Evolutionary conservation across 192 early-diverging fungal genomes (phyloP), one percentile per base, ranked within the genome.

Genomic region (Phycomyces nitens): DNA sequence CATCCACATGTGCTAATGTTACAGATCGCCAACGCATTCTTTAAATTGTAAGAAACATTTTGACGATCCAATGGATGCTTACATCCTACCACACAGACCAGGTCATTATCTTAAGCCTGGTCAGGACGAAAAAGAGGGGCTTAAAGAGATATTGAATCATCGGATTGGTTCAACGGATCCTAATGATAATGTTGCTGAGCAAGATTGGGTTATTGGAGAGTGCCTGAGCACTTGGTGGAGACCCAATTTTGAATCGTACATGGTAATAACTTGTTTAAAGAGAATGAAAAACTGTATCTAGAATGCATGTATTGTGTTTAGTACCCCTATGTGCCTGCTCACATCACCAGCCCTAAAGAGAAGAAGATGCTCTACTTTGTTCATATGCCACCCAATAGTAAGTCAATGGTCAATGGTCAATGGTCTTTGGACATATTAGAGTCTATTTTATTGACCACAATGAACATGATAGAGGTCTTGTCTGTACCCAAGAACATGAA

Each of bases 1-100:
- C 88, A 90, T 73, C 90, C 90, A 12, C 89, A 92, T 60, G 87
- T 92, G 9, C 73, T 92, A 12, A 82, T 92, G 83, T 65, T 92
- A 39, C 86, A 90, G 65, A 87, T 88, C 58, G 86, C 82, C 26
- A 86, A 88, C 67, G 73, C 78, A 0, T 90, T 87, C 68, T 90
- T 89, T 69, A 87, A 88, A 70, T 68, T 92, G 88, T 90, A 69
- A 67, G 82, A 71, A 12, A 8, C 3, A 14, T n/a, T 39, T 26
- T 12, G 20, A 43, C 29, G 43, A 68, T 23, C n/a, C 12, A 26
- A 29, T 11, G 7, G 23, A 54, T 22, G 53, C 23, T 54, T 26
- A 41, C 6, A 15, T 16, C 56, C 41, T 21, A 26, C 41, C 60
- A 11, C 38, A 18, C 68, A 90, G 88, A 21, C 90, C 90, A 18